phyloP scores from a whole-genome alignment of 176 grass and related monocot genomes.

The Luzula sylvatica region DNA sequence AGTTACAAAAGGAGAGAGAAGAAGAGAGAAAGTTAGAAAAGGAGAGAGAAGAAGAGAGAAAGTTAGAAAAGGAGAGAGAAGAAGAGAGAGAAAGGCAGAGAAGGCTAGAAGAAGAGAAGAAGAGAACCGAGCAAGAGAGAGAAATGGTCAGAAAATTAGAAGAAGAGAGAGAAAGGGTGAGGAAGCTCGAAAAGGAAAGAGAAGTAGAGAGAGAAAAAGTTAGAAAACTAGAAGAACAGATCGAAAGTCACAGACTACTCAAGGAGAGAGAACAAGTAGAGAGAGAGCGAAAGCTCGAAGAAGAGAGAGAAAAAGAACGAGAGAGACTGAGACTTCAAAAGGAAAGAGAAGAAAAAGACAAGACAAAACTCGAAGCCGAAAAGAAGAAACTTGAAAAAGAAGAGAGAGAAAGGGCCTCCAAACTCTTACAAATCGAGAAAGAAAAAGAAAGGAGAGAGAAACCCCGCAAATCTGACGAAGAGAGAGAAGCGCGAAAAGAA shows the following conservation, averaged over 20 bases:
- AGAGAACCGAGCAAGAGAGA: constrained; percentile 43
- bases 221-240: constrained; percentile 49
- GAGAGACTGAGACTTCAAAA: constrained; percentile 45
- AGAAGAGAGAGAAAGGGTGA: constrained; percentile 39
- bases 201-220: constrained; percentile 35
- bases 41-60: constrained; percentile 12
- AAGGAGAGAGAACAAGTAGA: constrained; percentile 48
- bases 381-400: constrained; percentile 11
- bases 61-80: constrained; percentile 37
- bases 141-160: constrained; percentile 42
- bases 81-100: constrained; percentile 35
- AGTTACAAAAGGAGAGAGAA: constrained; percentile 11
- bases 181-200: constrained; percentile 42
- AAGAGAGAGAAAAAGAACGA: constrained; percentile 28
- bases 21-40: constrained; percentile 13
- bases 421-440: constrained; percentile 9
- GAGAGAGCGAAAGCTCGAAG: constrained; percentile 44
- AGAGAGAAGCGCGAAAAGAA: constrained; percentile 16
- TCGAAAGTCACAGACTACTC: constrained; percentile 35
- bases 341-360: constrained; percentile 20
- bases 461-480: constrained; percentile 15
- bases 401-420: constrained; percentile 16
- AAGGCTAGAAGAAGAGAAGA: constrained; percentile 42
- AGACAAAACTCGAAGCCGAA: constrained; percentile 17
- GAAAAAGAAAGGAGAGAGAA: constrained; percentile 18